Evolutionary conservation across 2,329 filamentous ascomycete genomes (phyloP), one percentile per base, ranked within the genome.

Genomic region (Epichloe scottii): DNA sequence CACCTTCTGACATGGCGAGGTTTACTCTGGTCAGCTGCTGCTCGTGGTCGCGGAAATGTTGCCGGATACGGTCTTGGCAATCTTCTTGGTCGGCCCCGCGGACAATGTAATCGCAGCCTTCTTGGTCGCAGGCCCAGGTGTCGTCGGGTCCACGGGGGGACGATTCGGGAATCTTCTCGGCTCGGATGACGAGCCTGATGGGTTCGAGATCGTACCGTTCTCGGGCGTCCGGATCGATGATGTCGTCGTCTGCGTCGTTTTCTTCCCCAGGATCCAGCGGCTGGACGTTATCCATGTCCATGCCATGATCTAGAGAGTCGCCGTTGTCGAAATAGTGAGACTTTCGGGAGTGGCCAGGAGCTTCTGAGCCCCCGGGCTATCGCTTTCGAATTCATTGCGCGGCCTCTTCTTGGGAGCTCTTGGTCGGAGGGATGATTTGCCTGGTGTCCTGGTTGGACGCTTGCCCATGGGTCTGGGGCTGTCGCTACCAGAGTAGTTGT

Each of bases 71-170:
- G 4, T 71, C 66, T 53, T 78, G 74, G 23, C 77, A 78, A 0
- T 74, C 70, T 3, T 74, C 66, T 41, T 76, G 71, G 43, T 79
- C 75, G n/a, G 79, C 79, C 2, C 74, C 75, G 54, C 82, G 81
- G 11, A 87, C 79, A 40, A 82, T 72, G 57, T 81, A 81, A 38
- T 68, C 68, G 59, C 85, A 89, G 23, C 76, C 81, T 11, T 80
- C 77, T 54, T 84, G 73, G 4, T 76, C 75, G 59, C 85, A 89
- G 1, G 69, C 70, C 84, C 84, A 89, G 0, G 79, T 80, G 49
- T 82, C 77, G 53, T 80, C 73, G 0, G 79, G 77, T 0, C 78
- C 81, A 35, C 72, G 69, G 0, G 78, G 72, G 3, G 63, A 65
- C 7, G 68, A 66, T 4, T 74, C 72, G 0, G 76, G 77, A 11